Evolutionary conservation across 139 green algal species (phyloP).

Genomic region (Closterium sp.): DNA sequence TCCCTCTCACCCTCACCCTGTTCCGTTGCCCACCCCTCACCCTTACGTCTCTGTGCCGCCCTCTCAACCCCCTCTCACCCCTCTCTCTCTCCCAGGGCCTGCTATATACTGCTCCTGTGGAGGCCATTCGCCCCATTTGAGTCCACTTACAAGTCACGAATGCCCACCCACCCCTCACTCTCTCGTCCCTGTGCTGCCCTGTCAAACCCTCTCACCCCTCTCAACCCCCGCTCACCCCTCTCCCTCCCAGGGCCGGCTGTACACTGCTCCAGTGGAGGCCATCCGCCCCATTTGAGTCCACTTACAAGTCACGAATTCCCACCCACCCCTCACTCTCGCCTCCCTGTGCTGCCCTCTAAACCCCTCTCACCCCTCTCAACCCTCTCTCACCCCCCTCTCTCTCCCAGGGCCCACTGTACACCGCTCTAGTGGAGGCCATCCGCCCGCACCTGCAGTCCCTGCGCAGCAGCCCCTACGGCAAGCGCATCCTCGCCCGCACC

Average conservation of each 20-base stretch:
- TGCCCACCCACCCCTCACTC: no score
- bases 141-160: no score
- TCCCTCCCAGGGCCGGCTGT: constrained; percentile 51
- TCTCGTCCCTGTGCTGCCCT: no score
- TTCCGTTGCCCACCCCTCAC: background rate
- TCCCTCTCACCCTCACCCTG: background rate
- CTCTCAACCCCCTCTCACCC: background rate
- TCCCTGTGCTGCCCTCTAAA: no score
- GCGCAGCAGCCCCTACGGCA: constrained; percentile 89
- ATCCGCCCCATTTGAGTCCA: no score
- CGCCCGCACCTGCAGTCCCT: constrained; percentile 82
- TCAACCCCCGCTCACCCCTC: background rate
- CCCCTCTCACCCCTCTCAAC: no score
- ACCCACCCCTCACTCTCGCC: no score
- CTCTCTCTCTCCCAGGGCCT: background rate
- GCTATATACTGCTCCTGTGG: constrained; percentile 78
- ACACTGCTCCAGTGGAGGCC: constrained; percentile 80
- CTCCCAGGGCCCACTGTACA: constrained; percentile 62
- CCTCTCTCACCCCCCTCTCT: background rate
- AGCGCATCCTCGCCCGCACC: constrained; percentile 81
- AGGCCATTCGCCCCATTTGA: constrained; percentile 86
- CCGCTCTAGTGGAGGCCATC: constrained; percentile 85
- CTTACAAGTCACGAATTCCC: no score
- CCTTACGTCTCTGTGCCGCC: background rate
- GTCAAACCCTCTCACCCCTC: background rate